Conservation (phyloP, 225 moss, liverwort and hornwort genomes). For the Marchantia polymorpha region DNA sequence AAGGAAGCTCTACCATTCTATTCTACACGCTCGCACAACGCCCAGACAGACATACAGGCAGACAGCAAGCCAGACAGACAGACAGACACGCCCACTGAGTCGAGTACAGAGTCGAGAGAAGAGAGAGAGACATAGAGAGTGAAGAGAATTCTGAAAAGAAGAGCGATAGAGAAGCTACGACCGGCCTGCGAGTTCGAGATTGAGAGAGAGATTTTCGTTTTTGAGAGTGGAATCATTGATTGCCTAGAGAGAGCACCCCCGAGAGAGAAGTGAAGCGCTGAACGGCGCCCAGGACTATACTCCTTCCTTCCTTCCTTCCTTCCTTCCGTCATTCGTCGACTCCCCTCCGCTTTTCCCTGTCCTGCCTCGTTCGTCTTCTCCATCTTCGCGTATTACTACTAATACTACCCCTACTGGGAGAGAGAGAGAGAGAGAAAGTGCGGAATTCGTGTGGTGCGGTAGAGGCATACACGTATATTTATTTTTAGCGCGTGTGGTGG, state of each 20-base stretch:
- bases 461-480: conserved; percentile 6
- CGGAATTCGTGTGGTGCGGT: background rate
- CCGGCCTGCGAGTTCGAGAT: background rate
- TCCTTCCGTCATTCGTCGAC: conserved; percentile 13
- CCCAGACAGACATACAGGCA: background rate
- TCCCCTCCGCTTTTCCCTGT: background rate
- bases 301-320: background rate
- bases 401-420: background rate
- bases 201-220: background rate
- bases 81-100: background rate
- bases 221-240: background rate
- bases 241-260: no score
- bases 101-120: background rate
- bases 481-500: conserved; percentile 17
- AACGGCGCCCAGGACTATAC: conserved; percentile 8
- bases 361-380: background rate
- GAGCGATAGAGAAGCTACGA: no score
- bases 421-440: conserved; percentile 7
- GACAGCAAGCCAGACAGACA: background rate
- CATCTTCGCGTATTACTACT: background rate
- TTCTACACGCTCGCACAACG: background rate
- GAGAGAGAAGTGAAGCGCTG: conserved; percentile 11
- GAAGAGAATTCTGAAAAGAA: background rate
- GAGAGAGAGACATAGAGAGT: background rate
- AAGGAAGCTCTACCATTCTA: background rate